Conservation (phyloP, 1,139 yeast genomes). For the Eremothecium cymbalariae region DNA sequence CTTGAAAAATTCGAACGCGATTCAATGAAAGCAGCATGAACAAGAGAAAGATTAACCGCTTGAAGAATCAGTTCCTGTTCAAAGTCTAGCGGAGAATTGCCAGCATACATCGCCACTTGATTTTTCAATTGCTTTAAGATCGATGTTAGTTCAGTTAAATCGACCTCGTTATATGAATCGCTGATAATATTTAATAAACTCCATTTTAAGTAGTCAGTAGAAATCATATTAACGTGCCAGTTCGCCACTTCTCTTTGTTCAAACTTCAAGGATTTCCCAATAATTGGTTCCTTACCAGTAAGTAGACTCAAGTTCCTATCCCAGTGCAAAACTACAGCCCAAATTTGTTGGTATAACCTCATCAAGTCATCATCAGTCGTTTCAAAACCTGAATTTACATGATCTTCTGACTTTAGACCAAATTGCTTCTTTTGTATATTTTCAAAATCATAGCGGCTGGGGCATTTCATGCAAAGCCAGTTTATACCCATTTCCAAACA, state of each 20-base stretch:
- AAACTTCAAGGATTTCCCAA: constrained; percentile 18
- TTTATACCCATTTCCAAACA: constrained; percentile 27
- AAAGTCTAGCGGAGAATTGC: constrained; percentile 12
- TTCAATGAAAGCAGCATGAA: constrained; percentile 24
- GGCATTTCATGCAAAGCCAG: constrained; percentile 21
- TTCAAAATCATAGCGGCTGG: constrained; percentile 16
- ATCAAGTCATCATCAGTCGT: constrained; percentile 1
- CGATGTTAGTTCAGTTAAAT: constrained; percentile 12
- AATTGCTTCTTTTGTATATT: background rate
- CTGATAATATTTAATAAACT: constrained; percentile 17
- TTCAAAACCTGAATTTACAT: background rate
- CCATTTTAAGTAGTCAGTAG: constrained; percentile 18
- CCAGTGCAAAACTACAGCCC: constrained; percentile 27
- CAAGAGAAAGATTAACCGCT: constrained; percentile 17
- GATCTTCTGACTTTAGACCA: background rate
- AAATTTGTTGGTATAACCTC: constrained; percentile 18
- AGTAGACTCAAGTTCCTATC: constrained; percentile 27
- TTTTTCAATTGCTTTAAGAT: constrained; percentile 11
- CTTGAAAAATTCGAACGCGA: constrained; percentile 11
- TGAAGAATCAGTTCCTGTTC: constrained; percentile 22
- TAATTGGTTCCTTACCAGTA: constrained; percentile 27
- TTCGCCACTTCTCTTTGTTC: background rate
- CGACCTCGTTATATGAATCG: constrained; percentile 20
- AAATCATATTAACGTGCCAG: constrained; percentile 19
- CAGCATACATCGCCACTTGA: background rate